phyloP scores from a whole-genome alignment of 1,284 basidiomycete genomes.

The Ceratobasidium sp. region DNA sequence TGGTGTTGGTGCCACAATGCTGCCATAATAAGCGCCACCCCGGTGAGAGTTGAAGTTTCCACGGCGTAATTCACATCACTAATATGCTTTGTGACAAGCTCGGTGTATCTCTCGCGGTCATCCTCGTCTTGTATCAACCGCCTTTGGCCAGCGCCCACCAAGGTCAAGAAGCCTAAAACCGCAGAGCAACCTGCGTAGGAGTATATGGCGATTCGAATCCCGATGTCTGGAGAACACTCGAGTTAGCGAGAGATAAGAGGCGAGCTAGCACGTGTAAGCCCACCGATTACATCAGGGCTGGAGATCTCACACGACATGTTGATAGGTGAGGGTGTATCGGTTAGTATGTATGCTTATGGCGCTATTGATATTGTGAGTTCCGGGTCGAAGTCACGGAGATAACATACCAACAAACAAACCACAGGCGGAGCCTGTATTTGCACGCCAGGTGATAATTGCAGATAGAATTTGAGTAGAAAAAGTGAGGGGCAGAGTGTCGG shows the following conservation, averaged over 20 bases:
- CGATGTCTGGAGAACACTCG: background rate
- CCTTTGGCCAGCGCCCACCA: background rate
- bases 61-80: slow-evolving; percentile 22
- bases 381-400: too few species aligned
- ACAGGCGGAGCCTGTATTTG: too few species aligned
- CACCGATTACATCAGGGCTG: slow-evolving; percentile 17
- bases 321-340: too few species aligned
- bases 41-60: slow-evolving; percentile 16
- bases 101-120: background rate
- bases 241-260: background rate
- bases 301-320: slow-evolving; percentile 4
- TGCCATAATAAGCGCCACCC: slow-evolving; percentile 15
- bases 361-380: too few species aligned
- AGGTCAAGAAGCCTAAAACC: slow-evolving; percentile 13
- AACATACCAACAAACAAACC: too few species aligned
- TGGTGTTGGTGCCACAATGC: slow-evolving; percentile 4
- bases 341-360: too few species aligned
- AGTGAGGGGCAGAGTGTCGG: too few species aligned
- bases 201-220: slow-evolving; percentile 23
- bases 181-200: slow-evolving; percentile 13
- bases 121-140: background rate
- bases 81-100: slow-evolving; percentile 14
- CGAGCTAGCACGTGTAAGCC: background rate
- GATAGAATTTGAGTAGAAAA: too few species aligned
- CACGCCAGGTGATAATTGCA: too few species aligned